Conservation (phyloP, 108 stramenopile species). For the Nitzschia sp. region DNA sequence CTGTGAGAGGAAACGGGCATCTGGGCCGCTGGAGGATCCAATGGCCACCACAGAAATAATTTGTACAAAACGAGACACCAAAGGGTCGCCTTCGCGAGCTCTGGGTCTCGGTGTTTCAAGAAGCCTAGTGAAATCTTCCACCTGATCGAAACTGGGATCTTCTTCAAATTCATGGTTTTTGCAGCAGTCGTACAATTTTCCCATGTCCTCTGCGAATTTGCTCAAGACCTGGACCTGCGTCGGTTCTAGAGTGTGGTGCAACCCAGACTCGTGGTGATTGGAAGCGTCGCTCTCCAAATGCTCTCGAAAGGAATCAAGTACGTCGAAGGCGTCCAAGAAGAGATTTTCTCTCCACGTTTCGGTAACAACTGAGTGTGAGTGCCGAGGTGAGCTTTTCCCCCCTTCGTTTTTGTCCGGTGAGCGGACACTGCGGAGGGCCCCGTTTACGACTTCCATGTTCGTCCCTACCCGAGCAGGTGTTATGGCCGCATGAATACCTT, state of each 20-base stretch:
- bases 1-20: conserved; percentile 70
- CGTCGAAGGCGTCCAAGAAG: conserved; percentile 71
- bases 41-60: conserved; percentile 51
- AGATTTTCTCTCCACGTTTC: conserved; percentile 48
- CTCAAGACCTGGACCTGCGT: conserved; percentile 67
- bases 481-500: conserved; percentile 71
- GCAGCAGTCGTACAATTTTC: conserved; percentile 84
- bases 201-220: conserved; percentile 57
- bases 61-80: conserved; percentile 62
- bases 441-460: conserved; percentile 90
- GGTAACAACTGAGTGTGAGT: conserved; percentile 15
- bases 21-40: conserved; percentile 39
- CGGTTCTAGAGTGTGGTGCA: conserved; percentile 42
- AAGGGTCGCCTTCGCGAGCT: conserved; percentile 27
- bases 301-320: conserved; percentile 53
- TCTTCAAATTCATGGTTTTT: conserved; percentile 69
- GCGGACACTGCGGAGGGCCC: conserved; percentile 70
- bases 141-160: conserved; percentile 12
- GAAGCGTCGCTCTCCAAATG: conserved; percentile 42
- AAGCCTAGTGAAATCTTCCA: conserved; percentile 24
- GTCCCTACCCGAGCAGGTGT: conserved; percentile 79
- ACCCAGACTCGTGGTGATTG: conserved; percentile 19
- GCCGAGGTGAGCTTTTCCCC: background rate
- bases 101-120: conserved; percentile 1
- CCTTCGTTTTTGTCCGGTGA: conserved; percentile 16